Base-by-base conservation (phyloP, 306 rosid genomes). In the Glycine latifolia region DNA sequence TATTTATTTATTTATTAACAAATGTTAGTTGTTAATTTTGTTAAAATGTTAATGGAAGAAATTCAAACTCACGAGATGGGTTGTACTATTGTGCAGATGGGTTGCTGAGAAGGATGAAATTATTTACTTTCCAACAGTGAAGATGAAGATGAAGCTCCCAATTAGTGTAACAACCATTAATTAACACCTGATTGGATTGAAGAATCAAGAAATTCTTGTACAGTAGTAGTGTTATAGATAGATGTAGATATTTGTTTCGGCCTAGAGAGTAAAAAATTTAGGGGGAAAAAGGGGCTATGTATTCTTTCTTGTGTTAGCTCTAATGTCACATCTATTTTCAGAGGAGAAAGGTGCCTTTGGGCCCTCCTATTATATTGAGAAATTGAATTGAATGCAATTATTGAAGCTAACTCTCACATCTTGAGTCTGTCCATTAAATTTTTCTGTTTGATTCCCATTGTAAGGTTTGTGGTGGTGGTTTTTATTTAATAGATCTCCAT, bases 71-170 rank as follows among this genome's bases (percentile, higher is more conserved):
- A 26, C 31, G 20, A 26, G 59, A 15, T 60, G 8, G 52, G 52
- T 84, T 84, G 20, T 69, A 8, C 73, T 26, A 46, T 37, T 37
- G 5, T 47, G 87, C 91, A 92, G 97, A 76, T 92, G 97, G 97
- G 87, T 86, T 3, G 90, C 93, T 16, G 94, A 92, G 79, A 59
- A 46, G 53, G 97, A 93, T 78, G 91, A 87, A 52, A 85, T 93
- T 15, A 62, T 85, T 16, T 82, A 93, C 89, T 93, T 93, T 81
- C 97, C 97, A 73, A 93, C 96, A 0, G 96, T 93, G 6, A 93
- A 93, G 85, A 88, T 93, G 97, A 93, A 87, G 87, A 88, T 83
- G 82, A 91, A 86, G 81, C 90, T 93, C 31, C 97, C 97, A 58
- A 80, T 93, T 65, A 67, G 49, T 6, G 91, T 93, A 73, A 81